Conservation (phyloP, 2,329 filamentous ascomycete species). For the Penicillium expansum region DNA sequence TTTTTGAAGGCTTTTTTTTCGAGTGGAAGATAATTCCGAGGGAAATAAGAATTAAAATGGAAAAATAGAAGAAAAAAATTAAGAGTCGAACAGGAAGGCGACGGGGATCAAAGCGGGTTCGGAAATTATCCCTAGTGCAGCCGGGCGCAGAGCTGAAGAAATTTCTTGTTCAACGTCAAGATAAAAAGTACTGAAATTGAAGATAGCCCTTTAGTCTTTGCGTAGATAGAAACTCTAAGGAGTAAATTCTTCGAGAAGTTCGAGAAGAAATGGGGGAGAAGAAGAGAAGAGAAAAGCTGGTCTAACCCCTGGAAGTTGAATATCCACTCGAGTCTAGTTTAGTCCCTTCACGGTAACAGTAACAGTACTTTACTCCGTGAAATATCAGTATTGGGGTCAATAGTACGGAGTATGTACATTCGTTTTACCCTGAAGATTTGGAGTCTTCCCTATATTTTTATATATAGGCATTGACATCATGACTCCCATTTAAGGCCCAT, state of each 20-base stretch:
- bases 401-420: neutral
- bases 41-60: neutral
- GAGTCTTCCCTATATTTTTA: neutral
- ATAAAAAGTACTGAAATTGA: slow-evolving; percentile 7
- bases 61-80: neutral
- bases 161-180: slow-evolving; percentile 6
- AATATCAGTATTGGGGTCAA: neutral
- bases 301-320: slow-evolving; percentile 25
- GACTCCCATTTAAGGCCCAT: slow-evolving; percentile 6
- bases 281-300: slow-evolving; percentile 8
- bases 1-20: neutral
- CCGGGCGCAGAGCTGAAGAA: slow-evolving; percentile 12
- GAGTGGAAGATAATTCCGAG: slow-evolving; percentile 1
- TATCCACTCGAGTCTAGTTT: slow-evolving; percentile 25
- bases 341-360: slow-evolving; percentile 21
- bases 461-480: slow-evolving; percentile 21
- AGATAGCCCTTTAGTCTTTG: neutral
- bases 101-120: slow-evolving; percentile 18
- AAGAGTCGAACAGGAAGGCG: slow-evolving; percentile 10
- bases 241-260: neutral
- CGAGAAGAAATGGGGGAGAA: slow-evolving; percentile 7
- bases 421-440: neutral
- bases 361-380: slow-evolving; percentile 8
- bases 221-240: slow-evolving; percentile 1
- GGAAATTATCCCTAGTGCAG: slow-evolving; percentile 23